Evolutionary conservation across 139 green algal genomes (phyloP), one percentile per base, ranked within the genome.

Genomic region (Monoraphidium neglectum): DNA sequence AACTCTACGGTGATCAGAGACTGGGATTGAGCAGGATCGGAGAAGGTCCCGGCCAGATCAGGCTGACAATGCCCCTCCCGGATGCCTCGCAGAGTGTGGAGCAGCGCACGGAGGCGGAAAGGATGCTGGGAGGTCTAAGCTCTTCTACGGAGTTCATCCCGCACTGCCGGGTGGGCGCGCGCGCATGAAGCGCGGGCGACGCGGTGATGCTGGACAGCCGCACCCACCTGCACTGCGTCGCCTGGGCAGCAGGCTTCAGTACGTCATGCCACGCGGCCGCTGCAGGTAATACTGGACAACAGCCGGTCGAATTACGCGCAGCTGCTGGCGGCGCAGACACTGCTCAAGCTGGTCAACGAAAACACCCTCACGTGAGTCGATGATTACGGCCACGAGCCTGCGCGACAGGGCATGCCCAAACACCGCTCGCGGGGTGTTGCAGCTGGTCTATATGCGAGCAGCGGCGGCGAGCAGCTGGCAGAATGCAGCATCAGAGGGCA

Each of bases 281-380:
- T 82, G 62, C 90, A 98, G 90, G 85, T 88, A 38, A 94, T 99
- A 59, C 82, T 99, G 60, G 94, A 98, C 84, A 94, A 87, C 72
- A 95, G 90, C 23, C 65, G 76, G 8, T 97, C 90, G 0, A 88
- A 95, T 0, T 99, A 99, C 85, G 96, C 96, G 4, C 96, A 99
- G 76, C 79, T 97, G 28, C 82, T 99, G 66, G 95, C 95, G 2
- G 85, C 89, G 15, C 92, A 90, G 30, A 95, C 84, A 70, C 81
- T 99, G 37, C 84, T 98, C 15, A 97, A 96, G 76, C 79, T 98
- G 40, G 85, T 97, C 10, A 97, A 94, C 18, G 96, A 99, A 60
- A 87, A 97, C 68, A 84, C 82, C 0, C 77, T 98, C 13, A 90
- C 77, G 91, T 94, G 65, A 47, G 68, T 15, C 32, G 61, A 80